Evolutionary conservation across 2,329 filamentous ascomycete genomes (phyloP), one percentile per base, ranked within the genome.

Genomic region (Aspergillus neoniger): DNA sequence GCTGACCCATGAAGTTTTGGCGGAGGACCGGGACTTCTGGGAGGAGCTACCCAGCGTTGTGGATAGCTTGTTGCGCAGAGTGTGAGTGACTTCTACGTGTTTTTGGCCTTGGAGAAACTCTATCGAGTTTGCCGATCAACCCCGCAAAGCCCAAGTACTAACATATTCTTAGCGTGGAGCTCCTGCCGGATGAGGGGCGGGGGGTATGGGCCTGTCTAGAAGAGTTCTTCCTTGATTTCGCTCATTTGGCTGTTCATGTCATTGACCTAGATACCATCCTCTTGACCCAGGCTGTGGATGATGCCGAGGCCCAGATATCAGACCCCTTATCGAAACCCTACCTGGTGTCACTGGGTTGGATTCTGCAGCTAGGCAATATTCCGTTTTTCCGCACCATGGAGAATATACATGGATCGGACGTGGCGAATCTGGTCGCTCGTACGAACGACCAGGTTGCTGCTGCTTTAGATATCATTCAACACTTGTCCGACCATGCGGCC

Each of bases 21-120:
- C 70, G 8, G 74, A 79, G 10, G 75, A 81, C 38, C 69, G 69
- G 23, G 76, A 79, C 5, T 80, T 82, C 61, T 82, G 80, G 80
- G 74, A 78, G 32, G 72, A 76, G 14, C 53, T 82, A 8, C 80
- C 80, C 10, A 62, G 60, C 2, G 44, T 82, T 17, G 59, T 79
- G 21, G 77, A 81, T 59, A 63, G 62, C 47, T 61, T 82, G 28
- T 63, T 81, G 52, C 74, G 76, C 58, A 72, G 80, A 69, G 59
- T 64, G 76, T 79, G 72, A 69, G 72, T 62, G 32, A 6, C 23
- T 15, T 8, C 28, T 49, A 14, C 5, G 10, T 10, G 28, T 10
- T 36, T 36, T 28, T 2, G 10, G 28, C 28, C 28, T 17, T 19
- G n/a, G n/a, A 17, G 3, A 19, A 10, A 5, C 10, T 7, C n/a